These are phyloP conservation scores for Cephalotrichum gorgonifer DNA, from an alignment of 2,329 filamentous ascomycete genomes.

Conservation along the genomic window DNA sequence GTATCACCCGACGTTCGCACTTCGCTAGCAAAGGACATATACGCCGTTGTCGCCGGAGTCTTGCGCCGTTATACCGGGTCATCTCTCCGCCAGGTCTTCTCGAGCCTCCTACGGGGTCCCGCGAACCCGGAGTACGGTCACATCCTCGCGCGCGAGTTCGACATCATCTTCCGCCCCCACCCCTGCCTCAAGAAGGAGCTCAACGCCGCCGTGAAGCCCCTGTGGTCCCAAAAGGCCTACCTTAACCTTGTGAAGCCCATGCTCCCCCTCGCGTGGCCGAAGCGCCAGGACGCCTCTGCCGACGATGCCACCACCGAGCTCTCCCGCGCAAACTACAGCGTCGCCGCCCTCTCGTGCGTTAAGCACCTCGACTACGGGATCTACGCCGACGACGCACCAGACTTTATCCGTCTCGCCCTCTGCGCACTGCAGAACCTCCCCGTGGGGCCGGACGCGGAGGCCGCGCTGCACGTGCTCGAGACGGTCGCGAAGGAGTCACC, in stretches of 20 bases:
- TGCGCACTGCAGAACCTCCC: conserved; percentile 31
- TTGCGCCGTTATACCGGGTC: conserved; percentile 26
- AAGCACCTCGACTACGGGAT: conserved; percentile 38
- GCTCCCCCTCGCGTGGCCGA: conserved; percentile 29
- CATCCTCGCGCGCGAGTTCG: conserved; percentile 28
- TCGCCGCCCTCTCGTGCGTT: conserved; percentile 37
- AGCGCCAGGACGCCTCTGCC: conserved; percentile 12
- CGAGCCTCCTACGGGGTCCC: conserved; percentile 24
- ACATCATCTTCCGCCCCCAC: conserved; percentile 30
- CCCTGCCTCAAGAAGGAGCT: conserved; percentile 26
- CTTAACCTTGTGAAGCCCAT: conserved; percentile 34
- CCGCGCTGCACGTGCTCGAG: conserved; percentile 37
- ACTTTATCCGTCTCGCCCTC: conserved; percentile 38
- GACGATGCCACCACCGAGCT: conserved; percentile 16
- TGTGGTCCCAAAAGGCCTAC: conserved; percentile 40
- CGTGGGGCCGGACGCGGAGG: conserved; percentile 30
- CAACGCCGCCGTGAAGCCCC: conserved; percentile 31
- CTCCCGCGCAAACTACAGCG: conserved; percentile 27
- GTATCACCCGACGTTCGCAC: conserved; percentile 1
- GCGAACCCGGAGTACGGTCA: conserved; percentile 22
- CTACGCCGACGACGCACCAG: conserved; percentile 39
- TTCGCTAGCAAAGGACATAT: conserved; percentile 6
- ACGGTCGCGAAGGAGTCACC: conserved; percentile 35
- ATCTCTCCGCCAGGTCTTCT: conserved; percentile 20
- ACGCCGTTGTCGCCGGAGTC: conserved; percentile 19